A percentile compares a stretch with the other conserved stretches of the same genome.
These are phyloP conservation scores for Penicillium thymicola DNA, from an alignment of 2,329 filamentous ascomycete genomes.

Conservation along the genomic window DNA sequence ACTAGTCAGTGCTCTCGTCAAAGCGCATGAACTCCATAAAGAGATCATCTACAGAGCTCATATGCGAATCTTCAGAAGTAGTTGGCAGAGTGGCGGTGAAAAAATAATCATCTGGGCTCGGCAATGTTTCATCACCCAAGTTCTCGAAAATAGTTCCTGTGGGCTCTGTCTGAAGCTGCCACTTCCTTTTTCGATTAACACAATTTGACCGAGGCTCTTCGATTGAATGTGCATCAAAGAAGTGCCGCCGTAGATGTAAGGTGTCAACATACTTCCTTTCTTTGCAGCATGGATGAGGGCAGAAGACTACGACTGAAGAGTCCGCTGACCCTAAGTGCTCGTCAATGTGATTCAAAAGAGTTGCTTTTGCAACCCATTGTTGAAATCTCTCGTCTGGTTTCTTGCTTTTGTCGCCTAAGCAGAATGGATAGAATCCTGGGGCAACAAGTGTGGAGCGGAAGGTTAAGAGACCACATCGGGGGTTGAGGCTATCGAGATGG, in stretches of 20 bases:
- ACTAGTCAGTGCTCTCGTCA: too few species aligned
- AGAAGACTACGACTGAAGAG: background rate
- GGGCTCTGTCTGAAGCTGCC: background rate
- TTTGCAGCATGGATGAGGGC: background rate
- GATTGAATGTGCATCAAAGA: background rate
- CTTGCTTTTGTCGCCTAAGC: conserved; percentile 3
- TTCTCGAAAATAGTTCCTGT: too few species aligned
- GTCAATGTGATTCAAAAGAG: conserved; percentile 8
- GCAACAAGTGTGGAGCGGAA: conserved; percentile 11
- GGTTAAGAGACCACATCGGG: conserved; percentile 8
- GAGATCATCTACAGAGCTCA: too few species aligned
- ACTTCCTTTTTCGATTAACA: background rate
- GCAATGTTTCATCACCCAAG: too few species aligned
- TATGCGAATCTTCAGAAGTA: too few species aligned
- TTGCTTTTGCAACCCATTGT: conserved; percentile 13
- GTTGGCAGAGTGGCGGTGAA: too few species aligned
- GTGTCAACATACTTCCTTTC: background rate
- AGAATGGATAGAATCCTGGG: conserved; percentile 11
- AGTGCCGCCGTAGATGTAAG: background rate
- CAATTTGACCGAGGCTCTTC: background rate
- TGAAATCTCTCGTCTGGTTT: conserved; percentile 10
- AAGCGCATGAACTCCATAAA: too few species aligned
- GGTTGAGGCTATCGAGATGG: conserved; percentile 1
- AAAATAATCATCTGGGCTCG: too few species aligned
- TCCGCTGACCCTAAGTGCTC: background rate